Conservation (phyloP, 1,139 yeast genomes). For the Saccharomycopsis phalli region DNA sequence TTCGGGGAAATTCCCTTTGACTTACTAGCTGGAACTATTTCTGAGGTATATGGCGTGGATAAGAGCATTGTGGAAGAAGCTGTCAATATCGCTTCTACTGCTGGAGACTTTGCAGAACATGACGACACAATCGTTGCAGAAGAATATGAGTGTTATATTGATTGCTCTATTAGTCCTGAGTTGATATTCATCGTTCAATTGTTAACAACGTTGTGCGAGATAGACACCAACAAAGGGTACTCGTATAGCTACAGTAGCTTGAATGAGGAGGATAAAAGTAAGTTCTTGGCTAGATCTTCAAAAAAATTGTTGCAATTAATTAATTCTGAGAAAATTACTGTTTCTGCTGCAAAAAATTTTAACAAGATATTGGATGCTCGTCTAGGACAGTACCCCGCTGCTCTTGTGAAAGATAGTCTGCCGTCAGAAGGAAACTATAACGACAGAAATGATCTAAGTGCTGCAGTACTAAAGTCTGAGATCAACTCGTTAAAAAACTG, state of each 20-base stretch:
- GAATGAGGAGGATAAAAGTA: slow-evolving; percentile 19
- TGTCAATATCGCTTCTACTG: slow-evolving; percentile 26
- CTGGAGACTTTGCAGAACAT: slow-evolving; percentile 31
- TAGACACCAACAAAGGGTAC: slow-evolving; percentile 27
- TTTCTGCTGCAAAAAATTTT: slow-evolving; percentile 29
- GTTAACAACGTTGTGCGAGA: slow-evolving; percentile 34
- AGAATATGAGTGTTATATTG: slow-evolving; percentile 50
- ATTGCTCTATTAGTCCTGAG: slow-evolving; percentile 53
- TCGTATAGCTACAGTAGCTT: slow-evolving; percentile 1
- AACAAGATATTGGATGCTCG: slow-evolving; percentile 30
- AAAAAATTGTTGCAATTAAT: slow-evolving; percentile 40
- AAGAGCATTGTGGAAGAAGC: slow-evolving; percentile 21
- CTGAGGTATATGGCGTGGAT: slow-evolving; percentile 24
- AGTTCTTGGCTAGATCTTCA: slow-evolving; percentile 36
- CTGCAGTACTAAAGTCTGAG: slow-evolving; percentile 47
- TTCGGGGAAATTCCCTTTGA: slow-evolving; percentile 63
- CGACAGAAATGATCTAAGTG: slow-evolving; percentile 38
- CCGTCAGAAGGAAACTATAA: slow-evolving; percentile 23
- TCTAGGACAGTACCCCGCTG: slow-evolving; percentile 37
- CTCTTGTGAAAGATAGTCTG: slow-evolving; percentile 20
- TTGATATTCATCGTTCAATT: slow-evolving; percentile 45
- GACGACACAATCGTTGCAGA: slow-evolving; percentile 45
- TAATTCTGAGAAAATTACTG: slow-evolving; percentile 36
- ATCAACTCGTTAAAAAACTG: slow-evolving; percentile 39
- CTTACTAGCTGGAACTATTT: slow-evolving; percentile 32